A percentile compares a stretch with the other conserved stretches of the same genome.
These are phyloP conservation scores for Schizothecium vesticola DNA, from an alignment of 495 filamentous ascomycete genomes.

Conservation along the genomic window DNA sequence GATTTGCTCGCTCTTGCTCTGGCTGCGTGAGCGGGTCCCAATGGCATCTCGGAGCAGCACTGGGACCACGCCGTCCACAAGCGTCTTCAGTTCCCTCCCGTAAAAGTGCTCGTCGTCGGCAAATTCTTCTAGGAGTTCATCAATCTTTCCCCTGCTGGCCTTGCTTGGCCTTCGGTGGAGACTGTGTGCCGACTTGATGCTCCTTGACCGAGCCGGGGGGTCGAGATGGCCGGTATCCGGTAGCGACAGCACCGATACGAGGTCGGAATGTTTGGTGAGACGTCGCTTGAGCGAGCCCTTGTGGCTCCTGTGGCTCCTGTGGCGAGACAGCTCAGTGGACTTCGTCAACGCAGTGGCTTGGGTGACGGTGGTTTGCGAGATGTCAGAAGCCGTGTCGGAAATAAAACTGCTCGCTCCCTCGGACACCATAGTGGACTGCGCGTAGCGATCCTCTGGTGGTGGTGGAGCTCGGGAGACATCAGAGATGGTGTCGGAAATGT, in stretches of 20 bases:
- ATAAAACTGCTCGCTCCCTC: slow-evolving; percentile 52
- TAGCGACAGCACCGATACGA: slow-evolving; percentile 85
- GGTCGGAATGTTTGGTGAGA: slow-evolving; percentile 85
- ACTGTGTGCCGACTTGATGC: slow-evolving; percentile 64
- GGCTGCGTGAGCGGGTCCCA: slow-evolving; percentile 51
- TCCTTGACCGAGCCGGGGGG: slow-evolving; percentile 43
- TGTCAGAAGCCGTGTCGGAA: slow-evolving; percentile 36
- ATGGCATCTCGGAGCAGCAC: slow-evolving; percentile 82
- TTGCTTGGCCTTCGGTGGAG: slow-evolving; percentile 65
- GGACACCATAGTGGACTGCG: slow-evolving; percentile 61
- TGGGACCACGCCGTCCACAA: slow-evolving; percentile 94
- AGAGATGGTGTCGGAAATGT: slow-evolving; percentile 37
- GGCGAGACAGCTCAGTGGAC: slow-evolving; percentile 33
- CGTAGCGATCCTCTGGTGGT: slow-evolving; percentile 56
- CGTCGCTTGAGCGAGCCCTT: slow-evolving; percentile 59
- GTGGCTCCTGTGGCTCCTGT: slow-evolving; percentile 37
- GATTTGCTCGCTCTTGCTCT: slow-evolving; percentile 37
- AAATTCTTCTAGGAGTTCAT: slow-evolving; percentile 75
- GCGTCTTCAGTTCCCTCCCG: slow-evolving; percentile 82
- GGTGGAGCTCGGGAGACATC: slow-evolving; percentile 47
- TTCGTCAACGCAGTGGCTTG: slow-evolving; percentile 39
- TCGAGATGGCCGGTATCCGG: slow-evolving; percentile 53
- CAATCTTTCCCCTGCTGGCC: slow-evolving; percentile 58
- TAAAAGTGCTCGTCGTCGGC: slow-evolving; percentile 83
- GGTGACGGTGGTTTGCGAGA: slow-evolving; percentile 47